Evolutionary conservation across 768 basidiomycete species (phyloP).

Genomic region (Pleurotus djamor): DNA sequence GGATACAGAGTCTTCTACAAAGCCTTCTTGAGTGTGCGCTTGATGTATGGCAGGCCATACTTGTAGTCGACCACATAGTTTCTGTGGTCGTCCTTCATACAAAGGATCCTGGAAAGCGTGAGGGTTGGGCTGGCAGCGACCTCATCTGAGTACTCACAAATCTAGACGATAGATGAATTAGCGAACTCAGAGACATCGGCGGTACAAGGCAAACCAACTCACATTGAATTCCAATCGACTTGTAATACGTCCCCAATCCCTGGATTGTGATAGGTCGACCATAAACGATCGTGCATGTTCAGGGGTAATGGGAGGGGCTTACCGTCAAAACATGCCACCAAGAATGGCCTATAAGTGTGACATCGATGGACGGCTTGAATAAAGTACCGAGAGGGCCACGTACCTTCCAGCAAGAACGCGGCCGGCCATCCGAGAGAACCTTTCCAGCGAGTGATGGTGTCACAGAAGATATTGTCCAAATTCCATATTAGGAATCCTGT

Average conservation of each 20-base stretch:
- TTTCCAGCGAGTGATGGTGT: conserved; percentile 54
- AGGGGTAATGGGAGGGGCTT: conserved; percentile 13
- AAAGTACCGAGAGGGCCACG: not conserved
- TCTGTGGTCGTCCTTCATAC: conserved; percentile 55
- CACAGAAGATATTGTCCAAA: conserved; percentile 77
- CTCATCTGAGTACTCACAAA: no score
- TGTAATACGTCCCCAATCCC: conserved; percentile 51
- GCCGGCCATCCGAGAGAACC: conserved; percentile 56
- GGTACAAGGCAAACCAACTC: conserved; percentile 14
- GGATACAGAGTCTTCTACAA: not conserved
- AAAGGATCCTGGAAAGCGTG: conserved; percentile 43
- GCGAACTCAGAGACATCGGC: not conserved
- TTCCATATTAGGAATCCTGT: conserved; percentile 79
- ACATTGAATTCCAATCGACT: conserved; percentile 54
- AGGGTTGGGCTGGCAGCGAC: no score
- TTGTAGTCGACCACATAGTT: conserved; percentile 41
- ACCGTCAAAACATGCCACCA: conserved; percentile 78
- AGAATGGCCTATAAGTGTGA: conserved; percentile 49
- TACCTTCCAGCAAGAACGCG: conserved; percentile 67
- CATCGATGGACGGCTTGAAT: not conserved
- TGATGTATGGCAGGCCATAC: conserved; percentile 48
- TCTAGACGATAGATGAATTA: conserved; percentile 22
- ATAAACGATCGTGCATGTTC: not conserved
- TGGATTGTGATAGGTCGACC: conserved; percentile 12
- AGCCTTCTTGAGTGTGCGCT: conserved; percentile 17